These are phyloP conservation scores for Termitomyces sp. DNA, from an alignment of 768 basidiomycete genomes.

Conservation along the genomic window DNA sequence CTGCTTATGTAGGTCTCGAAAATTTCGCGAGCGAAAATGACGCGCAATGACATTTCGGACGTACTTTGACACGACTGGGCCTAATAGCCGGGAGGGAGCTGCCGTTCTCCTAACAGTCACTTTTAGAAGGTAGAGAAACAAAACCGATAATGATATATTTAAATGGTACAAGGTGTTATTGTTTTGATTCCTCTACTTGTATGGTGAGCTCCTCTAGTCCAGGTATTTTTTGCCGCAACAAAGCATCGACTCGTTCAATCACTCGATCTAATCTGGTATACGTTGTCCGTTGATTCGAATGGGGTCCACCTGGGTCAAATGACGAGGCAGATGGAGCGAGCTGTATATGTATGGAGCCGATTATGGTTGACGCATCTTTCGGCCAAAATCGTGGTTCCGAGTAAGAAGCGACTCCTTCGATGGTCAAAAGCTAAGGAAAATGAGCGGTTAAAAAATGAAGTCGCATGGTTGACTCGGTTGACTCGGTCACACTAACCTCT, in stretches of 20 bases:
- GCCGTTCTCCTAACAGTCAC: not conserved
- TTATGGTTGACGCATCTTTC: conserved; percentile 78
- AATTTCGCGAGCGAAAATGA: not conserved
- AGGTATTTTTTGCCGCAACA: conserved; percentile 68
- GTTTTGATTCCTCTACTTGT: conserved; percentile 60
- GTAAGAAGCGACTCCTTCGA: conserved; percentile 83
- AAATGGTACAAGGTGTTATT: conserved; percentile 11
- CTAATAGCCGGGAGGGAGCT: too few relatives aligned
- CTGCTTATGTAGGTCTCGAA: too few relatives aligned
- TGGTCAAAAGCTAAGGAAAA: conserved; percentile 57
- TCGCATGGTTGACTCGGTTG: not conserved
- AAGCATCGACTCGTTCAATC: conserved; percentile 67
- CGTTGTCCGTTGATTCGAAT: conserved; percentile 41
- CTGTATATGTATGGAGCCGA: conserved; percentile 92
- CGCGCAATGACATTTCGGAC: too few relatives aligned
- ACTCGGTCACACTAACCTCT: conserved; percentile 48
- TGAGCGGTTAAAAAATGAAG: not conserved
- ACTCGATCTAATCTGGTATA: conserved; percentile 69
- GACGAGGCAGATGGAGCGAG: conserved; percentile 61
- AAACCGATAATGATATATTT: conserved; percentile 7
- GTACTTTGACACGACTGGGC: too few relatives aligned
- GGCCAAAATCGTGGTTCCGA: conserved; percentile 91
- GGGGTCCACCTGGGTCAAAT: conserved; percentile 51
- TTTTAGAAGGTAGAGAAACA: not conserved
- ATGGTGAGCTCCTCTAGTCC: conserved; percentile 89